Base-by-base conservation (phyloP, 2,329 filamentous ascomycete genomes). In the Claviceps africana region DNA sequence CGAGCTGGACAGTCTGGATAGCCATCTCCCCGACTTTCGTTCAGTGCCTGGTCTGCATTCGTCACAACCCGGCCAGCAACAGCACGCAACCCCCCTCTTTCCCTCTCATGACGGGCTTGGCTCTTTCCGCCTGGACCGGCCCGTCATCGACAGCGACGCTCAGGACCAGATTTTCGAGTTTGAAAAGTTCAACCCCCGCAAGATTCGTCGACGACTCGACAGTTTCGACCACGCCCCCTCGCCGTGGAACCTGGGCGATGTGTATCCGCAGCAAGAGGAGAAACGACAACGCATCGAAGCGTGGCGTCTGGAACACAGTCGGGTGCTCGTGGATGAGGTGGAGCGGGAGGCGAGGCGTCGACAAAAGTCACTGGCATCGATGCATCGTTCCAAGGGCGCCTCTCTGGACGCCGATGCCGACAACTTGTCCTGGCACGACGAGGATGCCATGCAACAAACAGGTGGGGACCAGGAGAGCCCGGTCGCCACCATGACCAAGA, bases 51-150 rank as follows among this genome's bases (percentile, higher is more conserved):
- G 57, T 6, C 54, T 60, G 25, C 57, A 60, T 35, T 54, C 57
- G 21, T 59, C 60, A 8, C 59, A 61, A 19, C 54, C 57, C 3
- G 57, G 56, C 13, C 62, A 64, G n/a, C 62, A 64, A 19, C 81
- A 79, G 19, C 81, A 79, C 57, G 72, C 79, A 21, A 73, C 76
- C 19, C 82, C 86, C 0, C 80, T 95, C 2, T 76, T 98, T n/a
- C 93, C 93, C 0, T 81, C 83, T 1, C 93, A 98, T 63, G 90
- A 98, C 72, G 93, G 93, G 1, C 69, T 97, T 46, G 93, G 93
- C 4, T 87, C 85, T 7, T 98, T 98, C 65, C 79, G 74, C 67
- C 55, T 87, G 62, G 65, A 87, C 70, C 63, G 80, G 57, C 69
- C 77, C 64, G 62, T 72, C 56, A 62, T 76, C 57, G 72, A 72